These are phyloP conservation scores for Copromyces sp. DNA, from an alignment of 495 filamentous ascomycete genomes.

Conservation along the genomic window DNA sequence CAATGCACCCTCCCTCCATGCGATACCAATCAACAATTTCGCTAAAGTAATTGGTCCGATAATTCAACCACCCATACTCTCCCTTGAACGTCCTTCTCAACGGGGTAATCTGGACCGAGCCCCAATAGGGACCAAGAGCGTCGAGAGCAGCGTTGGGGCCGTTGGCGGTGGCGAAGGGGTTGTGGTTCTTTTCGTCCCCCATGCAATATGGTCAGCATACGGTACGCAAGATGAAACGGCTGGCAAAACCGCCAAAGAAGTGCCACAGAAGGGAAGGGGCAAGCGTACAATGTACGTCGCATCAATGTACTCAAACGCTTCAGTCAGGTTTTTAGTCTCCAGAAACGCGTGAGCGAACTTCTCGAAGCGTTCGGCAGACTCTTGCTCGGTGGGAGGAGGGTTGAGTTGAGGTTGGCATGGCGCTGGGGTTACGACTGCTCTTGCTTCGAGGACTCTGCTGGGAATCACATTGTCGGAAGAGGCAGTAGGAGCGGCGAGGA, in stretches of 20 bases:
- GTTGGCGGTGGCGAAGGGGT: background rate
- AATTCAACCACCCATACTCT: conserved; percentile 20
- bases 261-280: background rate
- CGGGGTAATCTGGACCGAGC: conserved; percentile 10
- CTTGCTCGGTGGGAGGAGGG: conserved; percentile 14
- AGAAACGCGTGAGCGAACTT: conserved; percentile 26
- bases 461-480: background rate
- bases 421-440: conserved; percentile 8
- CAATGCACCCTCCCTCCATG: conserved; percentile 23
- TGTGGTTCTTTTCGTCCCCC: background rate
- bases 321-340: conserved; percentile 21
- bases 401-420: conserved; percentile 8
- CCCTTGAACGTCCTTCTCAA: conserved; percentile 15
- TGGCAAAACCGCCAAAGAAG: background rate
- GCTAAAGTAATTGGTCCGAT: conserved; percentile 9
- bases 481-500: background rate
- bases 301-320: conserved; percentile 24
- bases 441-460: background rate
- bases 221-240: background rate
- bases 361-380: conserved; percentile 18
- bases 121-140: conserved; percentile 11
- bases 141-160: conserved; percentile 4
- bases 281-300: conserved; percentile 18
- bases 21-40: conserved; percentile 20
- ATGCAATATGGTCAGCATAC: background rate